Evolutionary conservation across 345 rosid species (phyloP).

Genomic region (Brassica rapa): DNA sequence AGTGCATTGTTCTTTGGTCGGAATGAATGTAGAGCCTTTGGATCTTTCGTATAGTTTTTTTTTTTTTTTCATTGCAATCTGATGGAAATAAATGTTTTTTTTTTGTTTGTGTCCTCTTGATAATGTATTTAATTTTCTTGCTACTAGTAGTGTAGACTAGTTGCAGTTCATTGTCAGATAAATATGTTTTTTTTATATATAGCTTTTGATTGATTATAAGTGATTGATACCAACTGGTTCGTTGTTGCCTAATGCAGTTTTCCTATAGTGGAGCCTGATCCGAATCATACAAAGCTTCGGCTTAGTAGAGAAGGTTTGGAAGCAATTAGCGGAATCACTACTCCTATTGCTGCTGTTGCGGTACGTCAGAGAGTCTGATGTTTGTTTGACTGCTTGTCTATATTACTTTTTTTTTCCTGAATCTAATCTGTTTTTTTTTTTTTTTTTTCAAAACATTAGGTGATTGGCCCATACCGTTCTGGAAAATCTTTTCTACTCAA

Average conservation of each 20-base stretch:
- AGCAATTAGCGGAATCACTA: conserved; percentile 77
- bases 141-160: conserved; percentile 1
- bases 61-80: conserved; percentile 11
- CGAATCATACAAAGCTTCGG: conserved; percentile 93
- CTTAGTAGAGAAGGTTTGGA: conserved; percentile 90
- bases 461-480: conserved; percentile 97
- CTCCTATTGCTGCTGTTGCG: conserved; percentile 89
- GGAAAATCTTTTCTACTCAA: conserved; percentile 98
- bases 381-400: conserved; percentile 34
- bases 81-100: neutral
- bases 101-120: conserved; percentile 1
- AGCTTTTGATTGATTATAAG: too few species aligned
- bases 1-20: neutral
- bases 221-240: too few species aligned
- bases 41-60: neutral
- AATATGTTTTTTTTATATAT: too few species aligned
- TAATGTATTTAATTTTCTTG: neutral
- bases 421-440: conserved; percentile 13
- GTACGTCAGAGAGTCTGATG: conserved; percentile 52
- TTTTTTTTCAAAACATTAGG: conserved; percentile 56
- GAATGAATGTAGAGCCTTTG: neutral
- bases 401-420: neutral
- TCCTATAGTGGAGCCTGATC: conserved; percentile 95
- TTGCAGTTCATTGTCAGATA: neutral
- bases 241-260: conserved; percentile 53